phyloP scores from a whole-genome alignment of 2,329 filamentous ascomycete species.

The Diaporthe sp. region DNA sequence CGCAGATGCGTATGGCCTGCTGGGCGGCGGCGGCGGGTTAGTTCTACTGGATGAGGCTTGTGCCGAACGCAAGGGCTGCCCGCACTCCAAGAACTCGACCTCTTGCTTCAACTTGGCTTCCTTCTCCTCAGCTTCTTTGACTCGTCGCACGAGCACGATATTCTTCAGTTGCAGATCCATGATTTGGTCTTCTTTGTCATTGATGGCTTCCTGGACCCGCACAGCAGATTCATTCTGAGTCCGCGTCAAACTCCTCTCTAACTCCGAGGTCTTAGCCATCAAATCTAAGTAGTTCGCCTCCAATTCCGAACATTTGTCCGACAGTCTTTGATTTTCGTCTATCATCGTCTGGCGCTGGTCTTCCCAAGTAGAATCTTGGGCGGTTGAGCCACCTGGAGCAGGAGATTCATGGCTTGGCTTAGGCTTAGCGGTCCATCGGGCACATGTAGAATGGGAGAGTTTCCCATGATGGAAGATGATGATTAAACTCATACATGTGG shows the following conservation, averaged over 20 bases:
- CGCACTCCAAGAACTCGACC: neutral
- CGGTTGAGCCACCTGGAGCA: neutral
- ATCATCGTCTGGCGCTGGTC: neutral
- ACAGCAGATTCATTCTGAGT: neutral
- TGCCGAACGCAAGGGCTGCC: neutral
- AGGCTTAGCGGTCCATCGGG: neutral
- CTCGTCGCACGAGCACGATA: fast-evolving
- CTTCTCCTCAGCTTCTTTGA: neutral
- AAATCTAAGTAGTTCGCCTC: no score
- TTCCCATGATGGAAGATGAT: neutral
- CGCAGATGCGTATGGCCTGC: neutral
- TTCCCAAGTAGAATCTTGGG: neutral
- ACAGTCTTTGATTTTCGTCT: neutral
- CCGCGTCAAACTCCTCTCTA: neutral
- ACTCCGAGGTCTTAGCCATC: no score
- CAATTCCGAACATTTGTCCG: neutral
- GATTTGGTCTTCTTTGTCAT: neutral
- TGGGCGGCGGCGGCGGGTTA: neutral
- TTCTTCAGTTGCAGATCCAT: neutral
- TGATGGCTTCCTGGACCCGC: neutral
- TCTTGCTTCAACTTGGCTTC: neutral
- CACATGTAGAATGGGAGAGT: neutral
- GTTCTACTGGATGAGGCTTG: fast-evolving
- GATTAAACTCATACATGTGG: neutral
- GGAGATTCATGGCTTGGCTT: neutral